Conservation (phyloP, 2,329 filamentous ascomycete species). For the Ceratocystiopsis brevicomis region DNA sequence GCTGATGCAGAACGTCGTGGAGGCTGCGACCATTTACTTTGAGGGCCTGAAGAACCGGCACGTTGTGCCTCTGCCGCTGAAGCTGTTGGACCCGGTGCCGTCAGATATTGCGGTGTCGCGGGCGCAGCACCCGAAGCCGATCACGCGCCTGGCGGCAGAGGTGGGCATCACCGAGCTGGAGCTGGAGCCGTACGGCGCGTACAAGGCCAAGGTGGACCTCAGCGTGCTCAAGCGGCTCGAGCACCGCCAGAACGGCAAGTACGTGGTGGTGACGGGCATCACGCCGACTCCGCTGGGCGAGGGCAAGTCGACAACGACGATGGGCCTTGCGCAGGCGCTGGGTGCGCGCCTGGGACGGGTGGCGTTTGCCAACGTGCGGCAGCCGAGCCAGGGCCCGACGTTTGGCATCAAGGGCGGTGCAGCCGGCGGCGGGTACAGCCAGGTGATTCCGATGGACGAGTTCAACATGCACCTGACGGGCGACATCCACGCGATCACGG, state of each 20-base stretch:
- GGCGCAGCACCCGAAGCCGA: constrained; percentile 76
- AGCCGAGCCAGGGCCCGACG: constrained; percentile 91
- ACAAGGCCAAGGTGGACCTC: constrained; percentile 91
- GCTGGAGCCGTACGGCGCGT: constrained; percentile 81
- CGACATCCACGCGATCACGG: constrained; percentile 93
- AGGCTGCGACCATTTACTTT: constrained; percentile 64
- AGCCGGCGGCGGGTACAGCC: constrained; percentile 91
- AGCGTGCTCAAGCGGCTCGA: constrained; percentile 62
- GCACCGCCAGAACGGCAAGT: constrained; percentile 75
- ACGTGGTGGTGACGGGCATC: constrained; percentile 86
- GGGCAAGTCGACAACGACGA: constrained; percentile 94
- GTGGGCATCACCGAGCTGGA: constrained; percentile 77
- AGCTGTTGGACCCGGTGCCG: constrained; percentile 64
- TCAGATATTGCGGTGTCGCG: constrained; percentile 88
- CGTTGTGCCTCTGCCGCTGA: constrained; percentile 68
- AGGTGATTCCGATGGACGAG: constrained; percentile 99
- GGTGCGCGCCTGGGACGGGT: constrained; percentile 74
- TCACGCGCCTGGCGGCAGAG: constrained; percentile 68
- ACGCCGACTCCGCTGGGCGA: constrained; percentile 92
- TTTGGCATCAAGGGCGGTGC: constrained; percentile 98
- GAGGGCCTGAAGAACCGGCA: constrained; percentile 64
- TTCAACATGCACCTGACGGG: constrained; percentile 97
- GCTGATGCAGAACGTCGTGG: constrained; percentile 88
- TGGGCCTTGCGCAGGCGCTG: constrained; percentile 84
- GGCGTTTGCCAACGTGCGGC: constrained; percentile 89